Base-by-base conservation (phyloP, 495 filamentous ascomycete species). In the Hypoxylon cercidicola region DNA sequence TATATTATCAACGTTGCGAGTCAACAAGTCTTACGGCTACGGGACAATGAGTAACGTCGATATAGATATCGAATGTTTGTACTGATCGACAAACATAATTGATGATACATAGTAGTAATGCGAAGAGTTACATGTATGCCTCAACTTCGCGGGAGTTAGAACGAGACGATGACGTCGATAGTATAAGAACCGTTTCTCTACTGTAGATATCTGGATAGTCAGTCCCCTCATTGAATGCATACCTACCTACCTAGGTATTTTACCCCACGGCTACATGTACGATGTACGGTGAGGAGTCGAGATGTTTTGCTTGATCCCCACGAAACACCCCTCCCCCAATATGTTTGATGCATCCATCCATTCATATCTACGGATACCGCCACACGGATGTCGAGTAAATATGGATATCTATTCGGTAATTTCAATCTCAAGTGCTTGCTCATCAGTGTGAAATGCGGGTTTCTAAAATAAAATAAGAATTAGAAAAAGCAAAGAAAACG, bases 251-350 rank as follows among this genome's bases (percentile, higher is more conserved):
- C 4, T 5, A 5, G 37, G 40, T 19, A 20, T 43, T 43, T 53
- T 43, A 60, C 57, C 57, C 57, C 57, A 53, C 57, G 48, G 45
- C 28, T 3, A 60, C 52, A 45, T 40, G 55, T 58, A 58, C 34
- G 30, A 32, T 32, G 30, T 25, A 25, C 23, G 23, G 23, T 25
- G 23, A 25, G 23, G 23, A 25, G 30, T 32, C 3, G 1, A 1
- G 30, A 32, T 5, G 8, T 11, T 2, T 4, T 32, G 30, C 8
- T 10, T 11, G 9, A 7, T 32, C 30, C 30, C 30, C 30, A 47
- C 18, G 19, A 37, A 56, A 16, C n/a, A 37, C 43, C 55, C 46
- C 55, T 39, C 43, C 35, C 35, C 35, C 46, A 39, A 51, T 4
- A 10, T 32, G 30, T 32, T 32, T 32, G 30, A 32, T 32, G 30